A percentile compares a stretch with the other conserved stretches of the same genome.
phyloP scores from a whole-genome alignment of 805 yeast genomes.

The Candida xiaguanensis region DNA sequence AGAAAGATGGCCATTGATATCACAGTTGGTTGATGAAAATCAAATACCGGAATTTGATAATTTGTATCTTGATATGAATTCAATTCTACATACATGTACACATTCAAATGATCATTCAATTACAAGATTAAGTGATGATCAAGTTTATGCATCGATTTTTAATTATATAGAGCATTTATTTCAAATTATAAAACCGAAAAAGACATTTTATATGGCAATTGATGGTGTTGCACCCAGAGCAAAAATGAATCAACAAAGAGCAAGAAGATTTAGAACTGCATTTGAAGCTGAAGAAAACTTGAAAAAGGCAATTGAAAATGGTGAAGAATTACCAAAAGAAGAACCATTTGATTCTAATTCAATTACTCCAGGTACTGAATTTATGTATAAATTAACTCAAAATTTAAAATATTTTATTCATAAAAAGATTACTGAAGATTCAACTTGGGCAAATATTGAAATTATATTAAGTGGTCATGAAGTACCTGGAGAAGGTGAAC shows the following conservation, averaged over 20 bases:
- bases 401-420: conserved; percentile 85
- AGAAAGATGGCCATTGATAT: conserved; percentile 97
- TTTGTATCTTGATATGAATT: conserved; percentile 94
- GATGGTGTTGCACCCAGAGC: conserved; percentile 99
- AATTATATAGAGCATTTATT: conserved; percentile 93
- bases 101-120: conserved; percentile 73
- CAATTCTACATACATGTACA: conserved; percentile 90
- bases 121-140: conserved; percentile 75
- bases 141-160: conserved; percentile 88
- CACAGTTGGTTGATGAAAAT: conserved; percentile 69
- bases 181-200: conserved; percentile 78
- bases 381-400: conserved; percentile 83
- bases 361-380: conserved; percentile 96
- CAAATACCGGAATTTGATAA: conserved; percentile 94
- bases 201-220: conserved; percentile 91
- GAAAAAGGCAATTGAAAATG: conserved; percentile 68
- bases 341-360: conserved; percentile 89
- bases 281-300: conserved; percentile 82
- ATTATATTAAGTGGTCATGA: conserved; percentile 88
- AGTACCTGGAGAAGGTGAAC: conserved; percentile 99
- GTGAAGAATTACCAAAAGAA: conserved; percentile 73
- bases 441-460: conserved; percentile 77
- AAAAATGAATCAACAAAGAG: conserved; percentile 96
- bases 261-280: conserved; percentile 93
- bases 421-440: conserved; percentile 80